Evolutionary conservation across 768 basidiomycete genomes (phyloP).

Genomic region (Suillus americanus): DNA sequence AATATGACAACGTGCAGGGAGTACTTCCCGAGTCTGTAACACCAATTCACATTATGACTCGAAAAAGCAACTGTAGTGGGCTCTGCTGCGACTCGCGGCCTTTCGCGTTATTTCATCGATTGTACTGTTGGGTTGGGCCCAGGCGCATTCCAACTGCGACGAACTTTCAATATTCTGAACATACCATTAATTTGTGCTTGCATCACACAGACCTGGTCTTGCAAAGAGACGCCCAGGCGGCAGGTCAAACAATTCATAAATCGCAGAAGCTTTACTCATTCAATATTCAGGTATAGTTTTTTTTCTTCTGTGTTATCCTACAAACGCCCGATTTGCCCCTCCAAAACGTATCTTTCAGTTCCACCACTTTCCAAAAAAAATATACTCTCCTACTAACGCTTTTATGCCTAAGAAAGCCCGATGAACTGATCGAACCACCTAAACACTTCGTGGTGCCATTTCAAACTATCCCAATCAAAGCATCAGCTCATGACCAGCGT

Average conservation of each 20-base stretch:
- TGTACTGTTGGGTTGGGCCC: background rate
- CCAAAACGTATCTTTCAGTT: background rate
- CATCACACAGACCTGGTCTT: background rate
- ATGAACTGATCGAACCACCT: conserved; percentile 80
- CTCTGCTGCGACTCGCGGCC: too few relatives aligned
- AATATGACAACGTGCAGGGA: too few relatives aligned
- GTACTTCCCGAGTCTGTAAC: too few relatives aligned
- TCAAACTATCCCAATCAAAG: conserved; percentile 49
- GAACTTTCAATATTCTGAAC: background rate
- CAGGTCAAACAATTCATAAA: background rate
- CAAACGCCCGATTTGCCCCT: background rate
- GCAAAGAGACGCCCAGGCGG: background rate
- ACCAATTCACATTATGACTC: too few relatives aligned
- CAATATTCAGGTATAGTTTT: background rate
- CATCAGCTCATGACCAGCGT: background rate
- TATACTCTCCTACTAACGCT: background rate
- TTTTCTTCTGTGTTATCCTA: background rate
- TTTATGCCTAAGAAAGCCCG: conserved; percentile 28
- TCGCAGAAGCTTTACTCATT: background rate
- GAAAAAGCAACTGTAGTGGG: too few relatives aligned
- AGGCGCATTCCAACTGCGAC: background rate
- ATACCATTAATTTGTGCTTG: background rate
- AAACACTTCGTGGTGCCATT: conserved; percentile 96
- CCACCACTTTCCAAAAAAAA: background rate
- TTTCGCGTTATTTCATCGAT: too few relatives aligned